These are phyloP conservation scores for Paracorniculantispora psalliotae DNA, from an alignment of 2,329 filamentous ascomycete genomes.

Conservation along the genomic window DNA sequence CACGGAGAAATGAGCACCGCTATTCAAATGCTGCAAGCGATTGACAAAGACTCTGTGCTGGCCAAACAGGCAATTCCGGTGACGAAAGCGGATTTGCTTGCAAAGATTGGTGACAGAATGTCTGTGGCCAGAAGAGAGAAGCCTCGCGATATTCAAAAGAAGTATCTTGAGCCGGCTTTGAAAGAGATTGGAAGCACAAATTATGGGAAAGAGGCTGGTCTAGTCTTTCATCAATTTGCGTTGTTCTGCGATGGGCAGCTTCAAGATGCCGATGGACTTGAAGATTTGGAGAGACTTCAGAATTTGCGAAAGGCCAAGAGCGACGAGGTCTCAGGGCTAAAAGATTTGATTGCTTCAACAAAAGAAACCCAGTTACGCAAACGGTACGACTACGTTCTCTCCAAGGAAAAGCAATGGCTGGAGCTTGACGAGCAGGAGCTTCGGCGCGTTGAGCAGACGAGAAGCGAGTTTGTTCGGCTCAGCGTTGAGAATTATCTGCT, in stretches of 20 bases:
- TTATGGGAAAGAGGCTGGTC: slow-evolving; percentile 69
- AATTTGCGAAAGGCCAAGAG: slow-evolving; percentile 75
- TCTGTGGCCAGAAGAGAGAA: slow-evolving; percentile 88
- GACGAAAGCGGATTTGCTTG: slow-evolving; percentile 72
- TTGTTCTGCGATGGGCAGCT: slow-evolving; percentile 92
- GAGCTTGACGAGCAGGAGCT: slow-evolving; percentile 87
- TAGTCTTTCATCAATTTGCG: slow-evolving; percentile 93
- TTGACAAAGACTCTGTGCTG: slow-evolving; percentile 56
- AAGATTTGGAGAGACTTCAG: slow-evolving; percentile 77
- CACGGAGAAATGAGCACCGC: slow-evolving; percentile 86
- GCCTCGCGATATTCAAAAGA: slow-evolving; percentile 80
- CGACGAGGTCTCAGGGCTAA: slow-evolving; percentile 72
- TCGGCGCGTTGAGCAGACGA: slow-evolving; percentile 67
- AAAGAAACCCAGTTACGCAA: slow-evolving; percentile 49
- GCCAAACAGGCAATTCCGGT: slow-evolving; percentile 67
- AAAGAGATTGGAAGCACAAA: slow-evolving; percentile 67
- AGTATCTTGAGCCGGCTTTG: slow-evolving; percentile 80
- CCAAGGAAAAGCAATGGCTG: slow-evolving; percentile 80
- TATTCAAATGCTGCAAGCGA: slow-evolving; percentile 77
- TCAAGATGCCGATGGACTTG: slow-evolving; percentile 75
- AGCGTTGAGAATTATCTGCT: slow-evolving; percentile 92
- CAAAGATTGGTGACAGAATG: slow-evolving; percentile 81
- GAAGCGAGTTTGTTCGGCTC: slow-evolving; percentile 78
- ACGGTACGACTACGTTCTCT: slow-evolving; percentile 55
- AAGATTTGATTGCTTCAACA: slow-evolving; percentile 50